Evolutionary conservation across 768 basidiomycete genomes (phyloP), one percentile per base, ranked within the genome.

Genomic region (Leucocoprinus birnbaumii): DNA sequence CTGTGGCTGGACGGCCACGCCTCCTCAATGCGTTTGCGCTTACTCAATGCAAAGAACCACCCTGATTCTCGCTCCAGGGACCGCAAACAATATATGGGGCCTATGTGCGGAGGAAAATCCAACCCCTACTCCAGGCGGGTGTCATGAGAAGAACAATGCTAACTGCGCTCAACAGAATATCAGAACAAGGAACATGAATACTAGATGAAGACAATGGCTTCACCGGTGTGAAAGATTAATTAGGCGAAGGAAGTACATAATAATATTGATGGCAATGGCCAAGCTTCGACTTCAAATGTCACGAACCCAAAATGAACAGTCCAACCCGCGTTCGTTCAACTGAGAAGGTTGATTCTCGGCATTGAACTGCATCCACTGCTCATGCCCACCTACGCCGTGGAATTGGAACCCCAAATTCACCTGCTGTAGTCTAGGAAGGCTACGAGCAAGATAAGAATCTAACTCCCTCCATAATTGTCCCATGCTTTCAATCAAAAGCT

Each of bases 231-330:
- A 31, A 31, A 5, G 31, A 31, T 31, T 31, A 31, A 31, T 31
- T 45, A 45, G 22, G 27, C 25, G 38, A 24, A 31, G 19, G 22
- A 44, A 31, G 31, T 45, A 52, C 41, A 52, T 40, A 52, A 45
- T 22, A 31, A 35, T 16, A 11, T 19, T 16, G 34, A 11, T 44
- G 18, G 27, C 22, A 16, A 21, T 6, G 2, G 24, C 51, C 26
- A 22, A 10, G n/a, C n/a, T n/a, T n/a, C n/a, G n/a, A n/a, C 19
- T 44, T 46, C 37, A 53, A 45, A 53, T 53, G 52, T 45, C 52
- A 37, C 52, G 52, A 53, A 53, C 52, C 52, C 52, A 53, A 46
- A 55, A 55, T 27, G 53, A 46, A 42, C 53, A 55, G 24, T 48
- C 47, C n/a, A 55, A 24, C 14, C 53, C 53, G 7, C 37, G 46